Evolutionary conservation across 179 eudicot genomes (phyloP), one percentile per base, ranked within the genome.

Genomic region (Patellifolia procumbens): DNA sequence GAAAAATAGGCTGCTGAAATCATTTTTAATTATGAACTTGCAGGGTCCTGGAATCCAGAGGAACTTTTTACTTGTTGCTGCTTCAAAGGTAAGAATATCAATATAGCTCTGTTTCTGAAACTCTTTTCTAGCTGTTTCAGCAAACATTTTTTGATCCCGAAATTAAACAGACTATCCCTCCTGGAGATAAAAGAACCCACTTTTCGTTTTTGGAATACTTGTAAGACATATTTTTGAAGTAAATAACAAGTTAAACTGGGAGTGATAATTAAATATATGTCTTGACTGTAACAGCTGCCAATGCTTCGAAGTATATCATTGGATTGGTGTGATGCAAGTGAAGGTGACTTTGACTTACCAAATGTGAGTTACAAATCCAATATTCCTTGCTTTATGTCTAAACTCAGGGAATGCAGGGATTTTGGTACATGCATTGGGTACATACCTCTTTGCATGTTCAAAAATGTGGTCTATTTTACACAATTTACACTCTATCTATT

Each of bases 251-350:
- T 68, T 35, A 15, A 24, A 43, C 35, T 26, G 7, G 15, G 13
- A 22, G n/a, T n/a, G n/a, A n/a, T n/a, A n/a, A n/a, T n/a, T n/a
- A n/a, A n/a, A n/a, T n/a, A n/a, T n/a, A n/a, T n/a, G n/a, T 67
- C 34, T 3, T 84, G 22, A 68, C 79, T 81, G 66, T 53, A 66
- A 76, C 86, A 94, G 98, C 62, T 92, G 85, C 97, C 93, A 37
- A 87, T 91, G 97, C 93, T 94, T 68, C 91, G 96, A 65, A 89
- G 88, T 68, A 59, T 92, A 51, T 92, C 98, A 72, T 77, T 94
- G 61, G 98, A 94, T 76, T 73, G 85, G 73, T 94, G 98, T 64
- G 98, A 94, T 82, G 90, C 97, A 43, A 79, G 62, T 79, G 94
- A 92, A 52, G 88, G 87, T 60, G 91, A 89, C 72, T 88, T 88